These are phyloP conservation scores for Helicosporidium sp. DNA, from an alignment of 139 green algal genomes.

Conservation along the genomic window DNA sequence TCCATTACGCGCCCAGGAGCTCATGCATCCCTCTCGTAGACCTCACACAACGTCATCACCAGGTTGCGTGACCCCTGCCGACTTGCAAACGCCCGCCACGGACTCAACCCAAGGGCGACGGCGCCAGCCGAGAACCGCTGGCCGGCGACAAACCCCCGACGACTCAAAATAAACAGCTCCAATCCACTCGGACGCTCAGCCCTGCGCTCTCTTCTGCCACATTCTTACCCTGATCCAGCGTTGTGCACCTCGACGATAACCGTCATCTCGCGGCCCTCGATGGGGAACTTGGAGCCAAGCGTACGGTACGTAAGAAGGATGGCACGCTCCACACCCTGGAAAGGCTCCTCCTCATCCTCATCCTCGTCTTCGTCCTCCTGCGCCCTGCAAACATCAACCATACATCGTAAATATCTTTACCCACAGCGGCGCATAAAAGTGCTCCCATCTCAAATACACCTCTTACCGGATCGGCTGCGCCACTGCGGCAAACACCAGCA, in stretches of 20 bases:
- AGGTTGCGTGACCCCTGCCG: too few relatives aligned
- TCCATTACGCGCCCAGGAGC: too few relatives aligned
- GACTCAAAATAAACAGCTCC: background rate
- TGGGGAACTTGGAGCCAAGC: constrained; percentile 6
- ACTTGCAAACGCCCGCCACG: too few relatives aligned
- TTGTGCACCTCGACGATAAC: constrained; percentile 16
- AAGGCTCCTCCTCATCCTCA: background rate
- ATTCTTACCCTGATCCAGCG: constrained; percentile 11
- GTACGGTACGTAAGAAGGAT: constrained; percentile 3
- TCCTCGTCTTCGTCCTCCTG: background rate
- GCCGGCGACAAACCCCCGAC: too few relatives aligned
- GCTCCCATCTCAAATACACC: background rate
- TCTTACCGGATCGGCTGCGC: background rate
- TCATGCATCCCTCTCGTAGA: background rate
- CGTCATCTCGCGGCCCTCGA: constrained; percentile 14
- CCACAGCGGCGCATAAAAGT: background rate
- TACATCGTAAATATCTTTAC: background rate
- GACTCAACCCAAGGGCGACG: too few relatives aligned
- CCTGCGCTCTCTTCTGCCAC: too few relatives aligned
- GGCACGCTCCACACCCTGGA: background rate
- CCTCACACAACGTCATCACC: background rate
- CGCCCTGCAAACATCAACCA: background rate
- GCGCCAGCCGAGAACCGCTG: too few relatives aligned
- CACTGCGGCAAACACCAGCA: constrained; percentile 1
- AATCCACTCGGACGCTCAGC: too few relatives aligned